A percentile compares a stretch with the other conserved stretches of the same genome.
Conservation (phyloP, 2,329 filamentous ascomycete species). For the Paradendryphiella salina region DNA sequence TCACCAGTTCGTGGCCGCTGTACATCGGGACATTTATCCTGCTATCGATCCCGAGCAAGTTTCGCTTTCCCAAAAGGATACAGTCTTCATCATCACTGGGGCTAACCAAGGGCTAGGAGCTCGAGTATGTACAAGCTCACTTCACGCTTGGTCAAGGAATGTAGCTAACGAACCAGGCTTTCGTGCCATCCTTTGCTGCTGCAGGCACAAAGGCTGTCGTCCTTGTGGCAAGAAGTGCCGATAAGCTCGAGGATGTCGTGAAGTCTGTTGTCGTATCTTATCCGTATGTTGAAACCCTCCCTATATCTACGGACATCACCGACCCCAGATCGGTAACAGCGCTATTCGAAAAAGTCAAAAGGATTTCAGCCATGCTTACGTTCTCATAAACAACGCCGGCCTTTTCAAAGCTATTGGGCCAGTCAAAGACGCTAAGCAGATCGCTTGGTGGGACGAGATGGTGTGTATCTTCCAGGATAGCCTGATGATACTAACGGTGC, state of each 20-base stretch:
- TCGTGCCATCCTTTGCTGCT: slow-evolving; percentile 45
- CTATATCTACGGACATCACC: slow-evolving; percentile 37
- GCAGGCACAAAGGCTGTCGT: slow-evolving; percentile 44
- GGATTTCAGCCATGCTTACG: slow-evolving; percentile 28
- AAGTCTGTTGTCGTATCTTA: slow-evolving; percentile 35
- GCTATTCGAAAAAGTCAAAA: slow-evolving; percentile 26
- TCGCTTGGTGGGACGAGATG: slow-evolving; percentile 29
- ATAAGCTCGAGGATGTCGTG: slow-evolving; percentile 32
- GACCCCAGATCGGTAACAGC: slow-evolving; percentile 25
- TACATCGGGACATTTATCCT: slow-evolving; percentile 47
- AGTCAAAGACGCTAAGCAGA: slow-evolving; percentile 24
- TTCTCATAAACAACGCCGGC: slow-evolving; percentile 23
- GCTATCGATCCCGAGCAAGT: slow-evolving; percentile 46
- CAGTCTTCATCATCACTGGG: slow-evolving; percentile 49
- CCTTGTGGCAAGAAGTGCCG: slow-evolving; percentile 37
- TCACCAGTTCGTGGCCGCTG: slow-evolving; percentile 20
- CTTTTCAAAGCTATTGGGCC: slow-evolving; percentile 17
- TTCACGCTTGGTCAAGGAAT: not conserved
- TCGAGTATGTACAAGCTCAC: slow-evolving; percentile 9
- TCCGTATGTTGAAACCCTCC: slow-evolving; percentile 36
- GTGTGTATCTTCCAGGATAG: slow-evolving; percentile 2
- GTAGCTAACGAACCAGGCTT: slow-evolving; percentile 15
- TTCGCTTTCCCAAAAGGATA: slow-evolving; percentile 42
- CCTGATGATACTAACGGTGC: not conserved
- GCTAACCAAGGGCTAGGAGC: slow-evolving; percentile 48